Evolutionary conservation across 106 monocot genomes (phyloP).

Genomic region (Dendrobium nobile): DNA sequence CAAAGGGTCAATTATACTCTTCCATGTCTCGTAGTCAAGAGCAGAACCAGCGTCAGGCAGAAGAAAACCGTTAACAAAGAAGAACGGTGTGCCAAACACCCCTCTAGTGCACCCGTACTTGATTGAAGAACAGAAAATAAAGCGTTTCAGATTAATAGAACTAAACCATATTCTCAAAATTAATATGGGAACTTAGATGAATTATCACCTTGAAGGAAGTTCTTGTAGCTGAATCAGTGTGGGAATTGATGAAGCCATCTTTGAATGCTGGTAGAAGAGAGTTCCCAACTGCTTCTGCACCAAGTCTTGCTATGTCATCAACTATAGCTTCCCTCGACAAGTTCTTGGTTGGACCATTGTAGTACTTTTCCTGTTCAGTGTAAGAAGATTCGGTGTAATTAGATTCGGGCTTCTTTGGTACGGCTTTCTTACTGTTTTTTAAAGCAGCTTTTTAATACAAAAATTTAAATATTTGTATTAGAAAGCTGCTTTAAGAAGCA

Average conservation of each 20-base stretch:
- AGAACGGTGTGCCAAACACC: conserved; percentile 74
- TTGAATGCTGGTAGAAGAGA: conserved; percentile 35
- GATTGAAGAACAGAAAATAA: not conserved
- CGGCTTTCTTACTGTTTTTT: too few species aligned
- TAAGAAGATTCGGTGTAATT: not conserved
- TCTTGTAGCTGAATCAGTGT: conserved; percentile 49
- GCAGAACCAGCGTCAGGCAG: conserved; percentile 62
- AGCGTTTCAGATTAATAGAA: not conserved
- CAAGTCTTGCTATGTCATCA: conserved; percentile 39
- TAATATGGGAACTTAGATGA: not conserved
- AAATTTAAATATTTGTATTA: too few species aligned
- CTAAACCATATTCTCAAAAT: not conserved
- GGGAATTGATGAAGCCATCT: conserved; percentile 42
- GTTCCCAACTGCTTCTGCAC: conserved; percentile 25
- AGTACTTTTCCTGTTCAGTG: conserved; percentile 45
- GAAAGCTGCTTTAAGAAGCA: too few species aligned
- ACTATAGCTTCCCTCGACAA: conserved; percentile 36
- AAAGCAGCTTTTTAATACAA: too few species aligned
- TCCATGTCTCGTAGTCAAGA: conserved; percentile 57
- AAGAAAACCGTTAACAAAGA: conserved; percentile 85
- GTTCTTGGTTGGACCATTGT: conserved; percentile 38
- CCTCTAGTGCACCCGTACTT: conserved; percentile 88
- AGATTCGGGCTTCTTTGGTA: not conserved
- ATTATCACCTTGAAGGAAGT: conserved; percentile 48
- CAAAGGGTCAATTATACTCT: conserved; percentile 51